These are phyloP conservation scores for Acer saccharum DNA, from an alignment of 345 rosid species.

Conservation along the genomic window DNA sequence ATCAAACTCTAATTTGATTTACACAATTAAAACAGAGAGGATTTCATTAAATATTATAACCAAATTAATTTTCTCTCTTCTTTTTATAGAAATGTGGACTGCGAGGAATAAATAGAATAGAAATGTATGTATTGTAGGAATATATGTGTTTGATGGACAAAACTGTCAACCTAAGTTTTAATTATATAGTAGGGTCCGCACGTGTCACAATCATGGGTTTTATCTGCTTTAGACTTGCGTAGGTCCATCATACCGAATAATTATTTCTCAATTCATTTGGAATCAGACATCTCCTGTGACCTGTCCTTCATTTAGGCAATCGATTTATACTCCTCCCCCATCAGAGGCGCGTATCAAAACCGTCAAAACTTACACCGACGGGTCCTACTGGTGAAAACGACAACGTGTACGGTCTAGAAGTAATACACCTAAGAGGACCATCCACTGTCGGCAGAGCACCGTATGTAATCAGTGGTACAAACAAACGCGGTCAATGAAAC, in stretches of 20 bases:
- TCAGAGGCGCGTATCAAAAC: neutral
- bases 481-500: neutral
- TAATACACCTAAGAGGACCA: neutral
- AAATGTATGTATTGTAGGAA: no score
- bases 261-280: slow-evolving; percentile 5
- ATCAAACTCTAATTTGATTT: no score
- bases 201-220: slow-evolving; percentile 29
- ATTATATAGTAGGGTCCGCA: slow-evolving; percentile 1
- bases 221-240: neutral
- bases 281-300: neutral
- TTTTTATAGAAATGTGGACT: no score
- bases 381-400: neutral
- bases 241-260: neutral
- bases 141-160: no score
- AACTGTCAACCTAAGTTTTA: neutral
- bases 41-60: no score
- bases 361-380: neutral
- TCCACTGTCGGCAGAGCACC: slow-evolving; percentile 7
- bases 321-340: neutral
- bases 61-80: no score
- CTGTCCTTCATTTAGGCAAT: neutral
- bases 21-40: no score
- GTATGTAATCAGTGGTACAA: neutral
- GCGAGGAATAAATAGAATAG: no score
- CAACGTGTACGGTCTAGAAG: slow-evolving; percentile 7